Evolutionary conservation across 306 rosid genomes (phyloP).

Genomic region (Inga oerstediana): DNA sequence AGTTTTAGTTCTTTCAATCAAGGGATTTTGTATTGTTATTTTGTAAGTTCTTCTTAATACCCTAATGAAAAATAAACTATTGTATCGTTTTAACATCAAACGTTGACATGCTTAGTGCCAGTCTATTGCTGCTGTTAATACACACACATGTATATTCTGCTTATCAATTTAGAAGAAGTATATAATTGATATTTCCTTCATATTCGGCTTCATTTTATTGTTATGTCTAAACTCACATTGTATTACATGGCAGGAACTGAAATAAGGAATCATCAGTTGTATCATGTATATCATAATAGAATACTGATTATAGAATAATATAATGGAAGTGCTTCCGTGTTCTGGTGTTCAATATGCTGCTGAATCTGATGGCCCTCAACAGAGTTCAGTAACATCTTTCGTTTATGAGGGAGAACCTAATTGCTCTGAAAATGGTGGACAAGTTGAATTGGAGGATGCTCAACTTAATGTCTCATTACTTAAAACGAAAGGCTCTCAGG

Average conservation of each 20-base stretch:
- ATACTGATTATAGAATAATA: constrained; percentile 34
- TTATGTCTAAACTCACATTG: background rate
- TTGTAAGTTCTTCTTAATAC: constrained; percentile 1
- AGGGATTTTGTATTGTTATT: background rate
- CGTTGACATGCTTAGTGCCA: constrained; percentile 18
- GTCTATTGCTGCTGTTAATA: constrained; percentile 3
- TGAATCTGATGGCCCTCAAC: constrained; percentile 69
- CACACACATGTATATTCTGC: background rate
- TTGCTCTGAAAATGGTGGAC: constrained; percentile 50
- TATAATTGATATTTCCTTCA: background rate
- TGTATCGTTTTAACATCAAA: background rate
- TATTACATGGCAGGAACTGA: constrained; percentile 40
- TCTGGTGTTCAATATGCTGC: constrained; percentile 68
- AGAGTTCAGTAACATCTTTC: constrained; percentile 52
- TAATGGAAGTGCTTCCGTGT: constrained; percentile 91
- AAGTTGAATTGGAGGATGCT: constrained; percentile 43
- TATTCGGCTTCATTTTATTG: constrained; percentile 10
- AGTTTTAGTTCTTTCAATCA: constrained; percentile 1
- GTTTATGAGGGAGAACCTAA: constrained; percentile 51
- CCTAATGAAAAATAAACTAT: background rate
- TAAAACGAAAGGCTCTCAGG: constrained; percentile 46
- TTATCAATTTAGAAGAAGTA: background rate
- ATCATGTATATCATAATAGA: constrained; percentile 37
- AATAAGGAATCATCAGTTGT: constrained; percentile 36
- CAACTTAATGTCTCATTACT: constrained; percentile 40